These are phyloP conservation scores for Calvatia gigantea DNA, from an alignment of 768 basidiomycete genomes.

Conservation along the genomic window DNA sequence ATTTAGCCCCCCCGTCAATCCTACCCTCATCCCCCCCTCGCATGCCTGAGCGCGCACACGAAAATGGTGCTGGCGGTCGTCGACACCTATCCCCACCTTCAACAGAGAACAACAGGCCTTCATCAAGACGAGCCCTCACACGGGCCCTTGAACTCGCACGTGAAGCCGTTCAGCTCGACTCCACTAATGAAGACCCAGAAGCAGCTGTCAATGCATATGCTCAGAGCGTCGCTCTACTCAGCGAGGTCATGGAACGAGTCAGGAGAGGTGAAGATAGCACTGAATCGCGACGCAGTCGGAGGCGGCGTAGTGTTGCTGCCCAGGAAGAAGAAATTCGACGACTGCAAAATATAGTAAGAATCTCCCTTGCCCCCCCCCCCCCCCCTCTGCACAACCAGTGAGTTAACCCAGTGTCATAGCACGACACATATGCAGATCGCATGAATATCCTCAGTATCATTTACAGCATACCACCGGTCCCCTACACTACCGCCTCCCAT, in stretches of 20 bases:
- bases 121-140: conserved; percentile 84
- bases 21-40: conserved; percentile 35
- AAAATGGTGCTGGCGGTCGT: conserved; percentile 21
- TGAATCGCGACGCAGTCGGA: conserved; percentile 54
- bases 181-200: conserved; percentile 83
- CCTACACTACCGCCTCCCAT: conserved; percentile 56
- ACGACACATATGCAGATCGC: conserved; percentile 92
- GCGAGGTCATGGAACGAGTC: conserved; percentile 91
- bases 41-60: conserved; percentile 16
- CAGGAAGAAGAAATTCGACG: conserved; percentile 88
- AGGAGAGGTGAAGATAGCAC: conserved; percentile 80
- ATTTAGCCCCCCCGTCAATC: conserved; percentile 55
- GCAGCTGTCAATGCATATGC: conserved; percentile 89
- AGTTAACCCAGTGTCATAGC: conserved; percentile 40
- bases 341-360: conserved; percentile 80
- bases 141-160: conserved; percentile 84
- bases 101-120: conserved; percentile 51
- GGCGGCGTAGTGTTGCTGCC: conserved; percentile 79
- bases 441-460: conserved; percentile 91
- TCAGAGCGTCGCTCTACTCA: conserved; percentile 80
- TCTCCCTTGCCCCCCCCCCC: conserved; percentile 6
- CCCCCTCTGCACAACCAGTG: conserved; percentile 4
- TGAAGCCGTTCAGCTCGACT: conserved; percentile 85
- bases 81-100: conserved; percentile 22
- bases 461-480: conserved; percentile 79